Base-by-base conservation (phyloP, 176 grass and related monocot genomes). In the Rhynchospora pubera region DNA sequence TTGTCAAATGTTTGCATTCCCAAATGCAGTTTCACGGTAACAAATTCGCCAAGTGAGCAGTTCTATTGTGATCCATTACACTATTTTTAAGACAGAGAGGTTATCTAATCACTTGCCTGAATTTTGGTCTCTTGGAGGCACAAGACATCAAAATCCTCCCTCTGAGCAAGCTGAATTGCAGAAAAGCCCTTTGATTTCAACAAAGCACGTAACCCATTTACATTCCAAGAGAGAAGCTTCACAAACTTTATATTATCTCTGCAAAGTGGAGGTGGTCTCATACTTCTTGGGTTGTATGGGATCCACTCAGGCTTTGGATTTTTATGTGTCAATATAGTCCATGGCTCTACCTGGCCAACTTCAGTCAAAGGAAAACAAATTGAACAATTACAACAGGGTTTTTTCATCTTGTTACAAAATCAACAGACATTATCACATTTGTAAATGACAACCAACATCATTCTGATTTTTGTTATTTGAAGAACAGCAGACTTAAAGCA, bases 101-200 rank as follows among this genome's bases (percentile, higher is more conserved):
- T n/a, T n/a, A n/a, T n/a, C n/a, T n/a, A n/a, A n/a, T n/a, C n/a
- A n/a, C n/a, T n/a, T n/a, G n/a, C n/a, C n/a, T n/a, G n/a, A n/a
- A n/a, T n/a, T n/a, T 98, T 98, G 26, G 95, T 98, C 62, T 94
- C 95, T 90, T 98, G 95, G 64, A 98, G 82, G 74, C 95, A 98
- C 72, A 98, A 43, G 30, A 98, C 84, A 87, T 98, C 95, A 88
- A 98, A 98, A 81, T 94, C 92, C 65, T 98, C 95, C 79, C 93
- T 94, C 85, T 93, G 81, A 75, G 90, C 92, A 57, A 98, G 84
- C 66, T 93, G 80, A 68, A 92, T 84, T 59, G 91, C 22, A 77
- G 95, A 92, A 78, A 89, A 94, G 63, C 67, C 84, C 87, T 91
- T 92, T 48, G 84, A 82, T 74, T 94, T 97, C 42, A 93, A 78